A percentile compares a stretch with the other conserved stretches of the same genome.
phyloP scores from a whole-genome alignment of 129 eudicot genomes.

The Helianthus tuberosus region DNA sequence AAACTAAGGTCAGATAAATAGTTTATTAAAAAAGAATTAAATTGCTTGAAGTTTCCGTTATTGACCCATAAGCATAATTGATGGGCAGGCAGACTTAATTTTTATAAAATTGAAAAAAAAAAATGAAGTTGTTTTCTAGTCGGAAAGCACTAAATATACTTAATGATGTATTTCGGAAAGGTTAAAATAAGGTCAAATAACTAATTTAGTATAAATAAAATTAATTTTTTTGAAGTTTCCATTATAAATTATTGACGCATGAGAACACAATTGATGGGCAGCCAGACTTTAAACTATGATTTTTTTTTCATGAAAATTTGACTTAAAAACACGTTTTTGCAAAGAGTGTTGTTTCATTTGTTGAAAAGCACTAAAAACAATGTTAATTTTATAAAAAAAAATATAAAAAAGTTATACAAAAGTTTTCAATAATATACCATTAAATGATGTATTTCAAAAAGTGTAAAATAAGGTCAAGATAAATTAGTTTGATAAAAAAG shows the following conservation, averaged over 20 bases:
- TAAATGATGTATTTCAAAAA: no score
- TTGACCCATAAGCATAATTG: neutral
- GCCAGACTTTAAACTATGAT: neutral
- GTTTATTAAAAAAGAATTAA: neutral
- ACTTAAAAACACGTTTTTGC: neutral
- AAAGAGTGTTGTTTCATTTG: neutral
- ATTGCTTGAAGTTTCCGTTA: conserved; percentile 19
- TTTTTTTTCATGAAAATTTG: neutral
- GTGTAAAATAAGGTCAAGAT: no score
- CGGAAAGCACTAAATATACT: neutral
- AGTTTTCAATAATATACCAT: no score
- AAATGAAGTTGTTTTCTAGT: neutral
- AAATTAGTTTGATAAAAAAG: no score
- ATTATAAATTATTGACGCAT: conserved; percentile 19
- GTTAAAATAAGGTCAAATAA: neutral
- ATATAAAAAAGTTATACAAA: no score
- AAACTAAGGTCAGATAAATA: neutral
- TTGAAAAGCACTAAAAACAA: neutral
- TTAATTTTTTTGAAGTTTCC: conserved; percentile 13
- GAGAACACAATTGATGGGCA: conserved; percentile 2
- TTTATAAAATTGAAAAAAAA: neutral
- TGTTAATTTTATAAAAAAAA: neutral
- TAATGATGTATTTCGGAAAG: neutral
- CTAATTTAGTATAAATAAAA: neutral
- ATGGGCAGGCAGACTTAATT: no score